A percentile compares a stretch with the other conserved stretches of the same genome.
Evolutionary conservation across 208 protist species (phyloP).

Genomic region (Balamuthia mandrillaris): DNA sequence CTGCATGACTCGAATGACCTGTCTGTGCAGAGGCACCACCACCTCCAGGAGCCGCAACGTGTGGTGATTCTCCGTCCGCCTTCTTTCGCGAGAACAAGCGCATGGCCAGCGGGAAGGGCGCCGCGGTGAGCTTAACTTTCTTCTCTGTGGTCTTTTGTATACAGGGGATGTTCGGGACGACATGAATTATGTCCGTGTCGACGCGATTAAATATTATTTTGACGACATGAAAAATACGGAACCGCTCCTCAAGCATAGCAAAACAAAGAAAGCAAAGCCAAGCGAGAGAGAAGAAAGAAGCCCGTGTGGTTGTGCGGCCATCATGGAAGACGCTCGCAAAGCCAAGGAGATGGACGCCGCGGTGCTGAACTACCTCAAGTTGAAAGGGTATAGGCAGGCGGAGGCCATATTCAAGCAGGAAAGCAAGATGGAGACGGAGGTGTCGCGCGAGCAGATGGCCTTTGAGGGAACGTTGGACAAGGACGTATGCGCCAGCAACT

Average conservation of each 20-base stretch:
- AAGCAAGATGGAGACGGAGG: not conserved
- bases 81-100: too few relatives aligned
- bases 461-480: not conserved
- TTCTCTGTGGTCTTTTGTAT: too few relatives aligned
- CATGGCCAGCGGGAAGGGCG: too few relatives aligned
- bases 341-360: not conserved
- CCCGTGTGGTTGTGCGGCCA: not conserved
- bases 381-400: not conserved
- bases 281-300: not conserved
- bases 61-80: too few relatives aligned
- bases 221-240: not conserved
- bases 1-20: too few relatives aligned
- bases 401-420: not conserved
- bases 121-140: too few relatives aligned
- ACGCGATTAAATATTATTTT: not conserved
- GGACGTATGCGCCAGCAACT: not conserved
- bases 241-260: not conserved
- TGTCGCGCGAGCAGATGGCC: not conserved
- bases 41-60: too few relatives aligned
- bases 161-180: not conserved
- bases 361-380: not conserved
- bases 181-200: not conserved
- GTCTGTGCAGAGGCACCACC: too few relatives aligned
- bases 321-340: not conserved
- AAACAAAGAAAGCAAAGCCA: not conserved